phyloP scores from a whole-genome alignment of 768 basidiomycete species.

The Psilocybe cyanescens region DNA sequence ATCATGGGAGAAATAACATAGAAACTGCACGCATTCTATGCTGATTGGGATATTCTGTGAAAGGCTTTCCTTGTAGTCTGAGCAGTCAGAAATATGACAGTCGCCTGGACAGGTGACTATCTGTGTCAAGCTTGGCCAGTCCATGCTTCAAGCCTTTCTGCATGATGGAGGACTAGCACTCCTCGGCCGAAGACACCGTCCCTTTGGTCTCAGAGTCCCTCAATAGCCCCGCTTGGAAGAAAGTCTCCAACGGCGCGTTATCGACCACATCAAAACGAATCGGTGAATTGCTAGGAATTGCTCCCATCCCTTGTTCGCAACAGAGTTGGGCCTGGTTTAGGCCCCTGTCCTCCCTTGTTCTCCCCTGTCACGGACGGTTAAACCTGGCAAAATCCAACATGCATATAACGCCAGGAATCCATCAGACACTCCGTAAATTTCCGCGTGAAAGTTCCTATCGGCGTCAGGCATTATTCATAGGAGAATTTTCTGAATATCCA shows the following conservation, averaged over 20 bases:
- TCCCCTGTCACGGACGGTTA: slow-evolving; percentile 79
- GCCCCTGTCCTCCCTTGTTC: neutral
- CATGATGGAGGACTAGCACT: slow-evolving; percentile 87
- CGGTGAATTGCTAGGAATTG: slow-evolving; percentile 64
- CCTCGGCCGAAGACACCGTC: slow-evolving; percentile 67
- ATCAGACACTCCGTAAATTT: neutral
- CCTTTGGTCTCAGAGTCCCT: slow-evolving; percentile 10
- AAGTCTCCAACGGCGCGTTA: slow-evolving; percentile 72
- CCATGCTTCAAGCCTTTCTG: slow-evolving; percentile 78
- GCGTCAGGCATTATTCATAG: neutral
- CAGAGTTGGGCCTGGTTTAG: slow-evolving; percentile 62
- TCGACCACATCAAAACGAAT: slow-evolving; percentile 74
- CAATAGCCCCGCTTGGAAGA: slow-evolving; percentile 37
- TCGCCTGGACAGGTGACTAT: slow-evolving; percentile 29
- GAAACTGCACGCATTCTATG: neutral
- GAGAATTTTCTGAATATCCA: neutral
- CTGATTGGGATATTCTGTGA: neutral
- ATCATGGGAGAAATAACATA: neutral
- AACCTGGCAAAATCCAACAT: slow-evolving; percentile 44
- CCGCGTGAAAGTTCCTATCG: neutral
- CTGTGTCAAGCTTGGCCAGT: slow-evolving; percentile 76
- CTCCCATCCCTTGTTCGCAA: slow-evolving; percentile 90
- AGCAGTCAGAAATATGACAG: neutral
- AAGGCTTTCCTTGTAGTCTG: neutral
- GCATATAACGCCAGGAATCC: neutral